Evolutionary conservation across 2,329 filamentous ascomycete species (phyloP), one percentile per base, ranked within the genome.

Genomic region (Pestalotiopsis fici): DNA sequence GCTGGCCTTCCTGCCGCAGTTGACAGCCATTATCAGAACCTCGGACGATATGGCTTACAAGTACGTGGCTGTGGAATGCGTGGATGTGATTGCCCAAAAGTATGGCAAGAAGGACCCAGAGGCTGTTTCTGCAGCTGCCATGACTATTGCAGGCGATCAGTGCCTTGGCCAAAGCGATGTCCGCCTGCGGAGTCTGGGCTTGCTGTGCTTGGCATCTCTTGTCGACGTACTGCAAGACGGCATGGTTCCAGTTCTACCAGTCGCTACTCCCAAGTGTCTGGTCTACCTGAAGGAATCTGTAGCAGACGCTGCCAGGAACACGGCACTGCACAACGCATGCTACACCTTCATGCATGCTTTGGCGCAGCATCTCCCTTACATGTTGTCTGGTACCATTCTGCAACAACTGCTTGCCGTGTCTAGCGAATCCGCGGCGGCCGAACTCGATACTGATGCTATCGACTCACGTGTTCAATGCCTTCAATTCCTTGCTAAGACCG

Each of bases 71-170:
- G 90, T 99, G 69, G 90, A 90, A 43, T 98, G 95, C 73, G 91
- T 98, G 57, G 95, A 98, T 80, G 93, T 93, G 78, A 97, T 99
- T 70, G 89, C 93, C 2, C 95, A 98, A 80, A 95, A 95, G 78
- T 98, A 97, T 77, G 97, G 96, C 72, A 97, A 96, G 83, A 97
- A 95, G 78, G 93, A 97, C 74, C 85, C 92, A 1, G 89, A 92
- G 71, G 90, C 90, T 57, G 92, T 97, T 57, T 86, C 92, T 28
- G 87, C 88, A 4, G 92, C 94, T 4, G 93, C 94, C 4, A 85
- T 90, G 68, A 91, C 91, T 1, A 91, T 99, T 73, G 90, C 93
- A 47, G 90, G 94, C 55, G 83, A 89, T 65, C 85, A 92, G 70
- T 95, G 93, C 70, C 86, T 98, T 61, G 93, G 92, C 47, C 91